Percentiles rank a stretch among this genome's conserved stretches.
Evolutionary conservation across 805 yeast species (phyloP).

Genomic region (Cyberlindnera subsufficiens): DNA sequence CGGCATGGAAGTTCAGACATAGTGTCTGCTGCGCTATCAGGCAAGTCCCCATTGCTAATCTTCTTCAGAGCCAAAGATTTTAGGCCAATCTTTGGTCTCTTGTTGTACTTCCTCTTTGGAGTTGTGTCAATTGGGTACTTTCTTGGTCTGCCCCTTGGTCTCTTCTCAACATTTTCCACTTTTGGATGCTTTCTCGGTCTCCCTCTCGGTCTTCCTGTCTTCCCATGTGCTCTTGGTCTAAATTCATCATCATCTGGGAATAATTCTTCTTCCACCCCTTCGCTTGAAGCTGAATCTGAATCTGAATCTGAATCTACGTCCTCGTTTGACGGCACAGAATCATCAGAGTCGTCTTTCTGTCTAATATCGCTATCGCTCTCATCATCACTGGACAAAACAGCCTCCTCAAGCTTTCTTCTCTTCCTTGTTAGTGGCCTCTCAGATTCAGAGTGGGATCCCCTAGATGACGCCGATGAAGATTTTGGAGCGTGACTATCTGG

Average conservation of each 20-base stretch:
- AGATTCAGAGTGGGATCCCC: background rate
- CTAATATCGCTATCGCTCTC: constrained; percentile 3
- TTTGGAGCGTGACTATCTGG: background rate
- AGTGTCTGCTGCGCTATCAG: constrained; percentile 13
- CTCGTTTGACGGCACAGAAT: constrained; percentile 3
- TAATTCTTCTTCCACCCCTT: constrained; percentile 7
- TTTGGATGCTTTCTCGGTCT: constrained; percentile 23
- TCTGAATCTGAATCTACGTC: constrained; percentile 4
- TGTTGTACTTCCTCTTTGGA: constrained; percentile 13
- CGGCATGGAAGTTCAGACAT: constrained; percentile 65
- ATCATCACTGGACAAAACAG: constrained; percentile 1
- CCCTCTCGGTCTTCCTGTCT: constrained; percentile 4
- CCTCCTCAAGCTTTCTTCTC: constrained; percentile 5
- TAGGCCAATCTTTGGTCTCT: constrained; percentile 24
- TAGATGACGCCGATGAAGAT: constrained; percentile 1
- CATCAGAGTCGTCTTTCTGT: constrained; percentile 6
- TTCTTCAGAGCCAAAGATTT: constrained; percentile 7
- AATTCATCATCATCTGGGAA: constrained; percentile 19
- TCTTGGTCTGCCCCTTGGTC: constrained; percentile 17
- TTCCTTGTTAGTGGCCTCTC: background rate
- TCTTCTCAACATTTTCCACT: constrained; percentile 24
- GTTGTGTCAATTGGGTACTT: constrained; percentile 19
- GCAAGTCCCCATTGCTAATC: constrained; percentile 2
- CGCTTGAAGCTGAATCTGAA: too few relatives aligned
- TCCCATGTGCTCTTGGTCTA: constrained; percentile 16